These are phyloP conservation scores for Monosporozyma unispora DNA, from an alignment of 805 yeast genomes.

Conservation along the genomic window DNA sequence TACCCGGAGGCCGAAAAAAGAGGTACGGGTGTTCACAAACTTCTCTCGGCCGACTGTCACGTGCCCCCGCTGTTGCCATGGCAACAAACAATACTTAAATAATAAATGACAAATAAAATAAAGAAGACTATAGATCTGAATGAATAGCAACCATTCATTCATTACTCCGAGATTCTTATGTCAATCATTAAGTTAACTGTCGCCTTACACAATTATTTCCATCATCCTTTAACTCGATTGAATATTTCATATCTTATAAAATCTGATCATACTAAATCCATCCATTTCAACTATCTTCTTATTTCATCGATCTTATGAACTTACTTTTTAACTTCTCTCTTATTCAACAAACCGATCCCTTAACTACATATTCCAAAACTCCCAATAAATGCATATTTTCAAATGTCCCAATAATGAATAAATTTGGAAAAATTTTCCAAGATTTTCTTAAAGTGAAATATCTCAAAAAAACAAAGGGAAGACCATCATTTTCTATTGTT, in stretches of 20 bases:
- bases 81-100: not conserved
- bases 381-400: constrained; percentile 1
- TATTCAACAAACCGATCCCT: not conserved
- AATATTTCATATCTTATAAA: no score
- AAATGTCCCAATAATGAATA: not conserved
- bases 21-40: not conserved
- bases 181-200: no score
- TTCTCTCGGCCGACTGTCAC: not conserved
- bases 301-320: no score
- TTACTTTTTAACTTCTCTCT: not conserved
- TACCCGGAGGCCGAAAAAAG: not conserved
- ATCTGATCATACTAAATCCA: no score
- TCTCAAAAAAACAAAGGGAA: not conserved
- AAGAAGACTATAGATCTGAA: not conserved
- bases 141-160: not conserved
- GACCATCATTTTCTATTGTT: not conserved
- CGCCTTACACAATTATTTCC: no score
- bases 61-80: not conserved
- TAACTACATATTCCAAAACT: not conserved
- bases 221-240: no score
- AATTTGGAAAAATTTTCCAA: not conserved
- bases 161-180: not conserved
- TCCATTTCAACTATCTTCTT: no score
- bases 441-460: not conserved
- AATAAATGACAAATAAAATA: not conserved